Percentiles rank a stretch among this genome's conserved stretches.
These are phyloP conservation scores for Cryptococcus sp. DNA, from an alignment of 1,284 basidiomycete species.

Conservation along the genomic window DNA sequence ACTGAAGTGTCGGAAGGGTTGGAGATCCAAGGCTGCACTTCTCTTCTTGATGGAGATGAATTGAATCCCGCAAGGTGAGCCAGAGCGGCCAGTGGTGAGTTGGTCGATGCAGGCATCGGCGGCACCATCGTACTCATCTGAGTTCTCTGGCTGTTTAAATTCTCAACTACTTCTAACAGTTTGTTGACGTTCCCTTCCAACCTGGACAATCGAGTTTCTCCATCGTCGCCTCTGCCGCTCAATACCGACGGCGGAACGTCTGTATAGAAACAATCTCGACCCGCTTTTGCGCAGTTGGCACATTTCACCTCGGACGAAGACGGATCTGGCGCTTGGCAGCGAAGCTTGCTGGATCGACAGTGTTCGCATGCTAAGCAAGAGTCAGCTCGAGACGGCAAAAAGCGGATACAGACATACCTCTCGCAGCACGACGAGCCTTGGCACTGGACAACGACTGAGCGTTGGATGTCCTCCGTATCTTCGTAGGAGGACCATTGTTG, in stretches of 20 bases:
- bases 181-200: slow-evolving; percentile 20
- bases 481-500: slow-evolving; percentile 10
- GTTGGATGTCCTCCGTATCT: slow-evolving; percentile 10
- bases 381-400: not conserved
- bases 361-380: slow-evolving; percentile 20
- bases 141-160: no score
- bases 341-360: slow-evolving; percentile 24
- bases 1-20: no score
- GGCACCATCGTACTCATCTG: no score
- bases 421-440: slow-evolving; percentile 13
- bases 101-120: no score
- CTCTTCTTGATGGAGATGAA: no score
- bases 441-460: slow-evolving; percentile 4
- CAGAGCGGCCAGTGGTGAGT: no score
- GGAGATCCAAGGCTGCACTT: no score
- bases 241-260: no score
- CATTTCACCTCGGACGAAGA: slow-evolving; percentile 8
- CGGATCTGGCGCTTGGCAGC: slow-evolving; percentile 13
- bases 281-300: slow-evolving; percentile 17
- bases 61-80: no score
- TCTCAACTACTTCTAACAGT: slow-evolving; percentile 15
- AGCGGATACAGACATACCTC: slow-evolving; percentile 12
- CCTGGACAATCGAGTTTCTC: slow-evolving; percentile 7
- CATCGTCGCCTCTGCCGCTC: slow-evolving; percentile 1
- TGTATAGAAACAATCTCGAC: slow-evolving; percentile 16